Conservation (phyloP, 169 alveolate species). For the Plasmodium sp. region DNA sequence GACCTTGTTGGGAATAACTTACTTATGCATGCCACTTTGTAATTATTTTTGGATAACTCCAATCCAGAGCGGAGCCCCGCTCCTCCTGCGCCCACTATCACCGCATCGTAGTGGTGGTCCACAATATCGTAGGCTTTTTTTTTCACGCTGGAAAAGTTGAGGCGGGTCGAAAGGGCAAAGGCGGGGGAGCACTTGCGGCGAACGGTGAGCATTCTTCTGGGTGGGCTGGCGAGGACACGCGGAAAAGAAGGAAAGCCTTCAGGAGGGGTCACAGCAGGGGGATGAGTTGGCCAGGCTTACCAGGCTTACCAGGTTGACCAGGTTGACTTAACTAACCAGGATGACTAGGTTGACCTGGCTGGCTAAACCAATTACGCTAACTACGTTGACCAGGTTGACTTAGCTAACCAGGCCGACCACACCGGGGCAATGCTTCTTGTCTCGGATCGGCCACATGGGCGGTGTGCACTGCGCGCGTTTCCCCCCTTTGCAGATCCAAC, state of each 20-base stretch:
- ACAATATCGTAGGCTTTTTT: slow-evolving; percentile 88
- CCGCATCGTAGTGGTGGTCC: slow-evolving; percentile 96
- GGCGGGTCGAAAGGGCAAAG: neutral
- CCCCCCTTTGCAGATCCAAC: neutral
- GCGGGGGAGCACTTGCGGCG: neutral
- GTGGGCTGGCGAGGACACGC: neutral
- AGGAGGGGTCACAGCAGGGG: neutral
- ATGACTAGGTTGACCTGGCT: neutral
- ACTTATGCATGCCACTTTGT: slow-evolving; percentile 94
- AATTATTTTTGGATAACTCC: slow-evolving; percentile 89
- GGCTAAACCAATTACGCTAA: neutral
- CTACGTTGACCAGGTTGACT: neutral
- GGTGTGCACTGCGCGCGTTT: neutral
- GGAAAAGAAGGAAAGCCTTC: neutral
- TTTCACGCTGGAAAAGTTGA: slow-evolving; percentile 27
- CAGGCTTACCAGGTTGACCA: neutral
- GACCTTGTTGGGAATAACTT: slow-evolving; percentile 98
- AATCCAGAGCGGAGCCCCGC: slow-evolving; percentile 98
- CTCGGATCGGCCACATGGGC: neutral
- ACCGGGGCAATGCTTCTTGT: neutral
- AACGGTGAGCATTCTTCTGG: neutral
- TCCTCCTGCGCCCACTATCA: slow-evolving; percentile 99
- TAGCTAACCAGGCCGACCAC: neutral
- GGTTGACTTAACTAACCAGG: neutral
- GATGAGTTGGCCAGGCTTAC: neutral